Conservation (phyloP, 108 stramenopile genomes). For the Discostella pseudostelligera region DNA sequence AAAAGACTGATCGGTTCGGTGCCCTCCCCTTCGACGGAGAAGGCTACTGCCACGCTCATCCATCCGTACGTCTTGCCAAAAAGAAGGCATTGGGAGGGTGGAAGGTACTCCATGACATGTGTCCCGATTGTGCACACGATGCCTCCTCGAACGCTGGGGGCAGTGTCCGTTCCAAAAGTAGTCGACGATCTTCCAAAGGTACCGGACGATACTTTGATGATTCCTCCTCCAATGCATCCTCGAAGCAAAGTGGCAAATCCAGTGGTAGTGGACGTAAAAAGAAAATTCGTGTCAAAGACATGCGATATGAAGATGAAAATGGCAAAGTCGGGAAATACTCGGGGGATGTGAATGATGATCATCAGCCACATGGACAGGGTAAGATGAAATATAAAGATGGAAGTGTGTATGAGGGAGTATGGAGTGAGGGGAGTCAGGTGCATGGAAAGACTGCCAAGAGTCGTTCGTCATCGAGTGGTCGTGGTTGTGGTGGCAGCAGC, state of each 20-base stretch:
- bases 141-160: slow-evolving; percentile 26
- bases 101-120: slow-evolving; percentile 47
- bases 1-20: slow-evolving; percentile 37
- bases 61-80: slow-evolving; percentile 35
- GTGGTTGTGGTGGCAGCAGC: too few species aligned
- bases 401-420: slow-evolving; percentile 30
- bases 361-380: slow-evolving; percentile 43
- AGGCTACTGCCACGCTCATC: slow-evolving; percentile 49
- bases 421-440: slow-evolving; percentile 36
- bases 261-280: slow-evolving; percentile 21
- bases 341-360: slow-evolving; percentile 47
- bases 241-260: slow-evolving; percentile 17
- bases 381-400: slow-evolving; percentile 51
- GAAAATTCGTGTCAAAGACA: slow-evolving; percentile 48
- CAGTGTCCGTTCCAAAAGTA: slow-evolving; percentile 11
- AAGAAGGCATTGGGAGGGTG: slow-evolving; percentile 50
- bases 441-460: slow-evolving; percentile 33
- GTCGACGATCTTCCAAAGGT: slow-evolving; percentile 17
- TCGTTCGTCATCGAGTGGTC: not conserved
- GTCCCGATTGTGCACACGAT: slow-evolving; percentile 45
- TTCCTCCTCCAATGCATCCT: slow-evolving; percentile 26
- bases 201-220: slow-evolving; percentile 38
- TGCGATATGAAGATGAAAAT: slow-evolving; percentile 39
- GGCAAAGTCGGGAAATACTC: slow-evolving; percentile 37
- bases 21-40: slow-evolving; percentile 43